These are phyloP conservation scores for Chalaropsis thielavioides DNA, from an alignment of 2,329 filamentous ascomycete genomes.

Conservation along the genomic window DNA sequence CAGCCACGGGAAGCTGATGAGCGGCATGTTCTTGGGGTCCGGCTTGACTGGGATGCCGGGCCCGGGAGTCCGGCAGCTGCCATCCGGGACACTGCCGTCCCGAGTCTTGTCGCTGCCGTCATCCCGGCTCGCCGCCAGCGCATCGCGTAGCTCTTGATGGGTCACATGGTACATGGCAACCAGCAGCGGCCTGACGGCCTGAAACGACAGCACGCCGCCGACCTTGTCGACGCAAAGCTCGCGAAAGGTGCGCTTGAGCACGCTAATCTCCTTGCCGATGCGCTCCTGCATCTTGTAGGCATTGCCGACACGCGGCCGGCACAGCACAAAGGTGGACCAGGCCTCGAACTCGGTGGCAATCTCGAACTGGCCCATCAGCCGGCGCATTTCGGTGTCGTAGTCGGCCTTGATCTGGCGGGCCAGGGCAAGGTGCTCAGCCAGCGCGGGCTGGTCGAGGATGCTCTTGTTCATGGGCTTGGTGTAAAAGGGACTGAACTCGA, in stretches of 20 bases:
- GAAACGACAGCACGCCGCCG: constrained; percentile 31
- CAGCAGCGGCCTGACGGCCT: constrained; percentile 55
- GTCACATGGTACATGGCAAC: constrained; percentile 83
- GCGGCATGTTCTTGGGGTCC: constrained; percentile 43
- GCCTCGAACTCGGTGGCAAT: constrained; percentile 84
- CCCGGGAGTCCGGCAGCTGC: no score
- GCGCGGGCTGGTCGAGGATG: constrained; percentile 46
- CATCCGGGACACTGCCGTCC: no score
- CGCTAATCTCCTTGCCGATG: constrained; percentile 51
- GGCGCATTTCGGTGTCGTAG: constrained; percentile 63
- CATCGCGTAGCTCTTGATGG: constrained; percentile 49
- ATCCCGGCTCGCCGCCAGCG: constrained; percentile 33
- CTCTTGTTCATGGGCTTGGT: constrained; percentile 59
- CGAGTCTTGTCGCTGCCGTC: no score
- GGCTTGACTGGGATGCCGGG: not conserved
- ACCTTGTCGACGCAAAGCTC: constrained; percentile 50
- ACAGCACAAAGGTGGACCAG: constrained; percentile 72
- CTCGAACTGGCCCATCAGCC: constrained; percentile 73
- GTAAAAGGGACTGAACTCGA: constrained; percentile 61
- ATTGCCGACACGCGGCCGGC: constrained; percentile 52
- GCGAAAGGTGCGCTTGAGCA: constrained; percentile 55
- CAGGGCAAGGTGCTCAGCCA: constrained; percentile 38
- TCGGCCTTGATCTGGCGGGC: constrained; percentile 54
- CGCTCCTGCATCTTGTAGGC: constrained; percentile 85
- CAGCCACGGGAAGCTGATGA: constrained; percentile 92